These are phyloP conservation scores for Funneliformis geosporum DNA, from an alignment of 192 early-diverging fungal species.

Conservation along the genomic window DNA sequence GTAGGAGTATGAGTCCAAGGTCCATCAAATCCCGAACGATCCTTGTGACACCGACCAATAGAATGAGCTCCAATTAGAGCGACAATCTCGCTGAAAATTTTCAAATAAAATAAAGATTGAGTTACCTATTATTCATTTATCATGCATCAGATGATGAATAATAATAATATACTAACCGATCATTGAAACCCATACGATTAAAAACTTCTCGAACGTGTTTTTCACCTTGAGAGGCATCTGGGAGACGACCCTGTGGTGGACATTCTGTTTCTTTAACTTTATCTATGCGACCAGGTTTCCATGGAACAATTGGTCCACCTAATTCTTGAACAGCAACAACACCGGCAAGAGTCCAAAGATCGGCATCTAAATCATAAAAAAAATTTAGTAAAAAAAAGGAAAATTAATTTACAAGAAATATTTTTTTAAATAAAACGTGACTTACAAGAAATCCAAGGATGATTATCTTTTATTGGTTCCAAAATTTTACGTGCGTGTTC, in stretches of 20 bases:
- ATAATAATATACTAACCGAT: conserved; percentile 16
- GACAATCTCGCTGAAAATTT: conserved; percentile 60
- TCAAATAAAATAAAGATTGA: background rate
- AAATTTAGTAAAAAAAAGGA: background rate
- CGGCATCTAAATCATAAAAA: conserved; percentile 47
- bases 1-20: conserved; percentile 51
- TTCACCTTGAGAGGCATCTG: conserved; percentile 61
- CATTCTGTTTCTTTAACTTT: conserved; percentile 46
- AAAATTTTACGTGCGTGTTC: conserved; percentile 48
- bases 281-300: conserved; percentile 64
- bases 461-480: conserved; percentile 66
- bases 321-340: conserved; percentile 68
- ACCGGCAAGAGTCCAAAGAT: conserved; percentile 77
- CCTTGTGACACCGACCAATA: conserved; percentile 64
- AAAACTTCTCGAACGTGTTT: conserved; percentile 63
- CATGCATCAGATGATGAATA: background rate
- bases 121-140: background rate
- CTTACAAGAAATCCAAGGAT: conserved; percentile 57
- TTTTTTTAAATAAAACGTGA: background rate
- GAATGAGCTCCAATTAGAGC: conserved; percentile 69
- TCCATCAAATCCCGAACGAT: conserved; percentile 64
- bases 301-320: conserved; percentile 68
- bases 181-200: conserved; percentile 70
- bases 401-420: background rate
- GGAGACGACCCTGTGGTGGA: conserved; percentile 69